Evolutionary conservation across 768 basidiomycete genomes (phyloP).

Genomic region (Tricholoma furcatifolium): DNA sequence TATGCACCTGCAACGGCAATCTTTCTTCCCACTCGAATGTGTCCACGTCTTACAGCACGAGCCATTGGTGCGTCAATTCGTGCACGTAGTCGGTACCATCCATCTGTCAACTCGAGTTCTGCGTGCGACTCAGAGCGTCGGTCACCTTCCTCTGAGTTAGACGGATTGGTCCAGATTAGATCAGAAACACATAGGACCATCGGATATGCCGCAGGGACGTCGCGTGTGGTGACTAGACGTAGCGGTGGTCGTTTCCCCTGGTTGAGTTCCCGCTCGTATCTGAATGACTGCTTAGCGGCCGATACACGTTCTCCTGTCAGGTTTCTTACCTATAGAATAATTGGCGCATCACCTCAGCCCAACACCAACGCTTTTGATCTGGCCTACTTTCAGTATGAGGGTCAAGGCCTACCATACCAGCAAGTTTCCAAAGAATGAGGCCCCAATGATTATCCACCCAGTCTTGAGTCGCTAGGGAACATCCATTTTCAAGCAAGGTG

Average conservation of each 20-base stretch:
- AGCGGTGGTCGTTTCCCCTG: conserved; percentile 77
- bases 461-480: conserved; percentile 60
- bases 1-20: conserved; percentile 76
- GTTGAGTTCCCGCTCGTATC: conserved; percentile 88
- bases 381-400: conserved; percentile 55
- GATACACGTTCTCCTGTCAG: neutral
- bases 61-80: conserved; percentile 71
- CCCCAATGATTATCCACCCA: conserved; percentile 96
- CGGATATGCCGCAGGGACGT: conserved; percentile 74
- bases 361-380: conserved; percentile 68
- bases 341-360: conserved; percentile 79
- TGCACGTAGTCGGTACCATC: conserved; percentile 90
- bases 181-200: conserved; percentile 85
- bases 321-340: conserved; percentile 73
- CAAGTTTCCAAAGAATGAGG: conserved; percentile 92
- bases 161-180: conserved; percentile 52
- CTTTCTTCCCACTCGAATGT: conserved; percentile 79
- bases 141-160: conserved; percentile 34
- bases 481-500: conserved; percentile 56
- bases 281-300: conserved; percentile 25
- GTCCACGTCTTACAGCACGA: conserved; percentile 64
- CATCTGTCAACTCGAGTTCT: conserved; percentile 91
- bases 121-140: conserved; percentile 39
- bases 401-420: conserved; percentile 76
- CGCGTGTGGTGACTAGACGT: conserved; percentile 78